Evolutionary conservation across 1,139 yeast genomes (phyloP).

Genomic region (Sugiyamaella pinicola): DNA sequence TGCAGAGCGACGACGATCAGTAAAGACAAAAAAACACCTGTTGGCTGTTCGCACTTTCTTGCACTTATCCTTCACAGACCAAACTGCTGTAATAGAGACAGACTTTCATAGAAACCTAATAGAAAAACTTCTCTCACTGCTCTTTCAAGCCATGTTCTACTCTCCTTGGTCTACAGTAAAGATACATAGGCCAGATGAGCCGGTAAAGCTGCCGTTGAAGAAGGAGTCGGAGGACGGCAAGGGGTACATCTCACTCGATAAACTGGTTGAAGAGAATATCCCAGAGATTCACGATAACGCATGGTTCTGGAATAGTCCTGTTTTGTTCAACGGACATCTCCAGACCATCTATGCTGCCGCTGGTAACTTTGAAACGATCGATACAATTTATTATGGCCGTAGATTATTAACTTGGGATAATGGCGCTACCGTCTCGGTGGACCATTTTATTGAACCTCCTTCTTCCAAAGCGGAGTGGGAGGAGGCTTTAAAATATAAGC

Average conservation of each 20-base stretch:
- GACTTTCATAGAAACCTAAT: neutral
- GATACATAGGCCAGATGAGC: slow-evolving; percentile 24
- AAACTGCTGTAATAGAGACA: no score
- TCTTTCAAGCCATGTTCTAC: neutral
- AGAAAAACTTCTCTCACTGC: neutral
- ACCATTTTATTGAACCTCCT: slow-evolving; percentile 65
- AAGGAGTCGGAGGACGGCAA: slow-evolving; percentile 28
- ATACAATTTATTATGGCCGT: slow-evolving; percentile 74
- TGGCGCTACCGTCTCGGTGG: slow-evolving; percentile 73
- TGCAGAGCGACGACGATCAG: no score
- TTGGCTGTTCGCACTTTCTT: no score
- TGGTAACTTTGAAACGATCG: slow-evolving; percentile 54
- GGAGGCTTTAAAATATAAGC: slow-evolving; percentile 52
- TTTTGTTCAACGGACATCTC: slow-evolving; percentile 68
- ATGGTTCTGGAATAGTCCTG: slow-evolving; percentile 61
- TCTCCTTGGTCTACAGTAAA: slow-evolving; percentile 26
- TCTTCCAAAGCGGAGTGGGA: slow-evolving; percentile 51
- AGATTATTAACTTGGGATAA: slow-evolving; percentile 62
- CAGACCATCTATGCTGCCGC: slow-evolving; percentile 72
- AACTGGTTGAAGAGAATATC: slow-evolving; percentile 48
- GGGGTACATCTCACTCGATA: slow-evolving; percentile 41
- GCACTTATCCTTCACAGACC: no score
- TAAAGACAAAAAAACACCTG: no score
- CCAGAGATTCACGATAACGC: slow-evolving; percentile 52
- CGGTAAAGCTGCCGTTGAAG: slow-evolving; percentile 44